Conservation (phyloP, 2,329 filamentous ascomycete genomes). For the Aspergillus ochraceus region DNA sequence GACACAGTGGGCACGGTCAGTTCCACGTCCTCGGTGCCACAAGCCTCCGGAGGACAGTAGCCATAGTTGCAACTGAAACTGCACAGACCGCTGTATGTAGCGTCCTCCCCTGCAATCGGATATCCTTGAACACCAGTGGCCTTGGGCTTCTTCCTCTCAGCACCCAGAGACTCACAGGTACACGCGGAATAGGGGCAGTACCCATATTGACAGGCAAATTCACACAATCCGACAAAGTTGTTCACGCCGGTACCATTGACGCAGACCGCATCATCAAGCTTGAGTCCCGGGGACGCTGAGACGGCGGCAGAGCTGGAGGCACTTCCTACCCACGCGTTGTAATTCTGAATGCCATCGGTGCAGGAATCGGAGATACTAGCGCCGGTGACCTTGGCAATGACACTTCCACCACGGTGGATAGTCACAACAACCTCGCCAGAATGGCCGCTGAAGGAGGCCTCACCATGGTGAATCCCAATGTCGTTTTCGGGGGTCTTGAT, state of each 20-base stretch:
- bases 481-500: slow-evolving; percentile 27
- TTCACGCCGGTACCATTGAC: not conserved
- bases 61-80: no score
- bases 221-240: not conserved
- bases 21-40: no score
- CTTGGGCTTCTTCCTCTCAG: no score
- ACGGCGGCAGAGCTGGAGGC: not conserved
- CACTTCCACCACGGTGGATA: slow-evolving; percentile 20
- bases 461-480: slow-evolving; percentile 35
- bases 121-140: no score
- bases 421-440: slow-evolving; percentile 29
- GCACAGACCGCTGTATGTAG: no score
- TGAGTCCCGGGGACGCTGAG: no score
- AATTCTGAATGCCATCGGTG: slow-evolving; percentile 29
- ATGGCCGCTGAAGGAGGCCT: slow-evolving; percentile 21
- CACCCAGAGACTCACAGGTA: no score
- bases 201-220: not conserved
- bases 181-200: no score
- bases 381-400: slow-evolving; percentile 24
- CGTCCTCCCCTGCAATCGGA: no score
- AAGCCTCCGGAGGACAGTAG: no score
- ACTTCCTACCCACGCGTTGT: slow-evolving; percentile 39
- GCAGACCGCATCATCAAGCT: not conserved
- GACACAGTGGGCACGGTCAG: no score
- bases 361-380: slow-evolving; percentile 25